Evolutionary conservation across 129 eudicot genomes (phyloP).

Genomic region (Glebionis coronaria): DNA sequence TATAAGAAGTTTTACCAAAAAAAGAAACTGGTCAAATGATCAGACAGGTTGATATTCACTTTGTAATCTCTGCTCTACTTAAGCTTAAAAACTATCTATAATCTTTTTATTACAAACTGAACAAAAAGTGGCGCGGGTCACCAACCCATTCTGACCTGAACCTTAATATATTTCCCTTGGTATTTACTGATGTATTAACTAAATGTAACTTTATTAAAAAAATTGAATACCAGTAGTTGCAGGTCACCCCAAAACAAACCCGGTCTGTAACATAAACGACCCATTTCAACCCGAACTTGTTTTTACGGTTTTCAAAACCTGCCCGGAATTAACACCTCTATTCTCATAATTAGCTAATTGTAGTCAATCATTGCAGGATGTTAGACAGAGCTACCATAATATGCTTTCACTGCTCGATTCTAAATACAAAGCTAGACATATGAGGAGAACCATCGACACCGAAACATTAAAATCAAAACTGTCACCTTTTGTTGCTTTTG

Average conservation of each 20-base stretch:
- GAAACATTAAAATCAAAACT: conserved; percentile 26
- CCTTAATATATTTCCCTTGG: not conserved
- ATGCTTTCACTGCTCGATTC: conserved; percentile 37
- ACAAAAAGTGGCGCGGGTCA: not conserved
- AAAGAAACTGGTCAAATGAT: conserved; percentile 1
- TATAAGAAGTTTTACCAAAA: not conserved
- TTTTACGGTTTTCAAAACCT: no score
- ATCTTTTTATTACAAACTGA: no score
- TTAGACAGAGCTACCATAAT: conserved; percentile 8
- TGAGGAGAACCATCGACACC: conserved; percentile 8
- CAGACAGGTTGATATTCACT: not conserved
- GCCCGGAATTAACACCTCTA: no score
- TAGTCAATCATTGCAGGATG: no score
- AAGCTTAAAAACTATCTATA: no score
- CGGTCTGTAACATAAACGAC: no score
- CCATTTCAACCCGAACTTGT: no score
- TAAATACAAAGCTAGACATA: conserved; percentile 19
- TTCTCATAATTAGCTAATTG: no score
- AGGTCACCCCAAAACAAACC: no score
- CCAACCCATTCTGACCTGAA: not conserved
- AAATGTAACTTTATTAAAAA: no score
- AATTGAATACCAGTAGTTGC: no score
- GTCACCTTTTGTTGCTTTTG: conserved; percentile 36
- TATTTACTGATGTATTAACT: not conserved
- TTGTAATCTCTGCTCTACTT: not conserved